Conservation (phyloP, 306 rosid genomes). For the Mimosa bimucronata region DNA sequence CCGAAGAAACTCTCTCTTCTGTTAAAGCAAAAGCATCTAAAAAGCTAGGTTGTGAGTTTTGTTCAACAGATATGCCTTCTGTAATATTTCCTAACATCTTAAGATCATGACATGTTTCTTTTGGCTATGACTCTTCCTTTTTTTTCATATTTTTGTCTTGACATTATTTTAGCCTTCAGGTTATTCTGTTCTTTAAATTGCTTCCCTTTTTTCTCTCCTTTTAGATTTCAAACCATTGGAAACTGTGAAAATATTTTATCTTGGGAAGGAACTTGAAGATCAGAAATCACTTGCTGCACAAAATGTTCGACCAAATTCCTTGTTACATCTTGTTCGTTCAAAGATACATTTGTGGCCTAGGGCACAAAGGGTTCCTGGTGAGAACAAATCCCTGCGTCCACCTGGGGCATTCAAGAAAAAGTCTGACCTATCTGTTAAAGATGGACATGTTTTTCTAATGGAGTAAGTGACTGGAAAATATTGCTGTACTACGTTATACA, state of each 20-base stretch:
- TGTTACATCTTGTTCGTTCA: conserved; percentile 95
- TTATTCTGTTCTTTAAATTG: conserved; percentile 17
- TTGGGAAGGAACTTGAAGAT: conserved; percentile 86
- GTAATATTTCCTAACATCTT: conserved; percentile 18
- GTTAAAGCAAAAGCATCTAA: conserved; percentile 85
- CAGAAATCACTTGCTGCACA: conserved; percentile 73
- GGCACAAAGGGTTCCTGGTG: conserved; percentile 89
- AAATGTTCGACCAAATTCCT: conserved; percentile 85
- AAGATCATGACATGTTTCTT: conserved; percentile 17
- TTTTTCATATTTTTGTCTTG: background rate
- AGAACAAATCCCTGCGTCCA: conserved; percentile 83
- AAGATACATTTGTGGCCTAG: conserved; percentile 73
- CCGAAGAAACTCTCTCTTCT: conserved; percentile 80
- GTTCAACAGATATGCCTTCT: conserved; percentile 13
- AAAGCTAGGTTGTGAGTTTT: conserved; percentile 81
- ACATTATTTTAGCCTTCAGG: conserved; percentile 12
- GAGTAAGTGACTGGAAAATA: conserved; percentile 68
- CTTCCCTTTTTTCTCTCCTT: conserved; percentile 34
- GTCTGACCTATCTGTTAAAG: conserved; percentile 92
- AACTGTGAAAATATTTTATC: conserved; percentile 70
- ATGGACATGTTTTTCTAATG: conserved; percentile 92
- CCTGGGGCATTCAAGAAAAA: conserved; percentile 99
- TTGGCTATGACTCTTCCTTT: conserved; percentile 3
- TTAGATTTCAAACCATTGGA: conserved; percentile 84
- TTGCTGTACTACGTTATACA: background rate